phyloP scores from a whole-genome alignment of 768 basidiomycete genomes.

The Gloeostereum incarnatum region DNA sequence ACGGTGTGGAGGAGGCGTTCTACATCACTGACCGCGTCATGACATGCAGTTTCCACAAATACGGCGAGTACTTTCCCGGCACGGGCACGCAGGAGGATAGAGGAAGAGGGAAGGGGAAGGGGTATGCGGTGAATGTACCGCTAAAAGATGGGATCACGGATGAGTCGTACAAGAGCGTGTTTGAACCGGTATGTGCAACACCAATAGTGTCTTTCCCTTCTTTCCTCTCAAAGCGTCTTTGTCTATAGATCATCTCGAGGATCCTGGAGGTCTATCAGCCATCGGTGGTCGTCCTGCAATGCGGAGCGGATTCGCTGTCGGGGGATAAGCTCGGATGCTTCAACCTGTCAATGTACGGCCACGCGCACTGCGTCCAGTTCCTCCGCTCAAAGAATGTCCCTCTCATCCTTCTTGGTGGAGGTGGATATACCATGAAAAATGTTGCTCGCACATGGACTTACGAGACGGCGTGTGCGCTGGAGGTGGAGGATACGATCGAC shows the following conservation, averaged over 20 bases:
- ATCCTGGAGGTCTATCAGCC: conserved; percentile 87
- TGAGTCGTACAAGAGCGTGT: conserved; percentile 79
- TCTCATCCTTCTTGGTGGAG: conserved; percentile 87
- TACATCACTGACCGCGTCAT: conserved; percentile 96
- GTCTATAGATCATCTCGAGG: conserved; percentile 63
- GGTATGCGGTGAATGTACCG: conserved; percentile 90
- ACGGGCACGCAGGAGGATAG: conserved; percentile 79
- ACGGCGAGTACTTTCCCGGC: conserved; percentile 62
- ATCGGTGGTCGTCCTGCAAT: conserved; percentile 84
- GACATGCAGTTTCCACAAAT: conserved; percentile 97
- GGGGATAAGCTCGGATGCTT: conserved; percentile 96
- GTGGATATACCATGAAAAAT: conserved; percentile 96
- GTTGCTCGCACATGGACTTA: conserved; percentile 93
- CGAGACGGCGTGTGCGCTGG: conserved; percentile 94
- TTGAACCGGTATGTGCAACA: conserved; percentile 82
- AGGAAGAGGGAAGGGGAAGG: conserved; percentile 75
- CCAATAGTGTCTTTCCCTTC: no score
- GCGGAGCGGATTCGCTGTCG: conserved; percentile 91
- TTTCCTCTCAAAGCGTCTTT: no score
- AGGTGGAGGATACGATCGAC: conserved; percentile 70
- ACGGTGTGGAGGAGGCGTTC: conserved; percentile 98
- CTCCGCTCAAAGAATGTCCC: conserved; percentile 78
- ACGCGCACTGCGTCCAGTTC: conserved; percentile 86
- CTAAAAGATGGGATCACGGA: conserved; percentile 93
- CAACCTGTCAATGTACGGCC: conserved; percentile 93